A percentile compares a stretch with the other conserved stretches of the same genome.
Conservation (phyloP, 208 protist species). For the Porcisia hertigi region DNA sequence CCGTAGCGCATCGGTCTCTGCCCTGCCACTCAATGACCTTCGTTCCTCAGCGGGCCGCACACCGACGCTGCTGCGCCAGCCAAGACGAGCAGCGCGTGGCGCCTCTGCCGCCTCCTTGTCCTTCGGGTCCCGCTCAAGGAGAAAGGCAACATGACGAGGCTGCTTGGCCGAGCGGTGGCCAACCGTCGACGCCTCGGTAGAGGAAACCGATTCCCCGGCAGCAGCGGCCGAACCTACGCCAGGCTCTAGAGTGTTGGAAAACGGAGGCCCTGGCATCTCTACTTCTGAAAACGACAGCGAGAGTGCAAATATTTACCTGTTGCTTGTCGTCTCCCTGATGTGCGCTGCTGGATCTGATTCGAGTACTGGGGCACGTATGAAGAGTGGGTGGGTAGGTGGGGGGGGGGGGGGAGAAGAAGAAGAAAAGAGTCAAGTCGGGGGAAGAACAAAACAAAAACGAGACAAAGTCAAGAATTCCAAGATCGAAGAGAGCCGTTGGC, state of each 20-base stretch:
- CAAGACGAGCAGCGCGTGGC: background rate
- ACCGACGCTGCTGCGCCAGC: background rate
- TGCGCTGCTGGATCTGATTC: background rate
- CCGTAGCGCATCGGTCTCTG: conserved; percentile 40
- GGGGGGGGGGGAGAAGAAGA: too few species aligned
- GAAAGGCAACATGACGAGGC: conserved; percentile 29
- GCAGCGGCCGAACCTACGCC: conserved; percentile 10
- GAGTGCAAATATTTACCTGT: background rate
- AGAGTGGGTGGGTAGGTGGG: too few species aligned
- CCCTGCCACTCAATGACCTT: conserved; percentile 13
- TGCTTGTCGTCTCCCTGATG: too few species aligned
- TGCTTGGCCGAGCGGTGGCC: conserved; percentile 1
- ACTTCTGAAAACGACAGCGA: background rate
- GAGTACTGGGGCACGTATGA: background rate
- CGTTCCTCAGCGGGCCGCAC: conserved; percentile 2
- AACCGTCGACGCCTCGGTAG: background rate
- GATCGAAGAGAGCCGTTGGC: background rate
- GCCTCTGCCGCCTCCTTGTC: conserved; percentile 5
- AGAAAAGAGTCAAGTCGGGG: background rate
- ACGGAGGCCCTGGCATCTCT: background rate
- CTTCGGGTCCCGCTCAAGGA: conserved; percentile 15
- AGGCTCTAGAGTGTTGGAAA: background rate
- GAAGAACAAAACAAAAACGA: background rate
- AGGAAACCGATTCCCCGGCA: background rate
- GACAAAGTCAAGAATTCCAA: background rate